Base-by-base conservation (phyloP, 768 basidiomycete genomes). In the Collybiopsis confluens region DNA sequence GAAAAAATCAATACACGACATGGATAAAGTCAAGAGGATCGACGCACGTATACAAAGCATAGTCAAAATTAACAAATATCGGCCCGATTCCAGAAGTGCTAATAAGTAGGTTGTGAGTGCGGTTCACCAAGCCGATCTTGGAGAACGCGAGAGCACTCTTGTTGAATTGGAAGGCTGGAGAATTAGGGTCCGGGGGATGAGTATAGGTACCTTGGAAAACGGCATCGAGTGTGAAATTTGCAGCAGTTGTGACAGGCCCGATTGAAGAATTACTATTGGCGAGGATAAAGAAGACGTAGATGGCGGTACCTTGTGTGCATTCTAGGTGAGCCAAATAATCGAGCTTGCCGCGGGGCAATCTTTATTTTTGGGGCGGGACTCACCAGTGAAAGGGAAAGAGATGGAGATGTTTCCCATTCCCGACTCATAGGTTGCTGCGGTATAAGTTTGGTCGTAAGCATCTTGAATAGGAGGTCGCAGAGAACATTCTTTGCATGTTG, bases 241-340 rank as follows among this genome's bases (percentile, higher is more conserved):
- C 49, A 7, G 28, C 42, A 15, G 61, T 56, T 10, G 30, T 36
- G 16, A 55, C 55, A 8, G 38, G 54, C 7, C 56, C 44, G 9
- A 48, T 54, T 26, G 13, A 18, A 10, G 47, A 45, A 16, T 30
- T 28, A 30, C 48, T 38, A 45, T 63, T 71, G n/a, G 68, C 54
- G 67, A 67, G 42, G 77, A 80, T 51, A 67, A 76, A 65, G 73
- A 73, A 45, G 68, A 72, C 28, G 70, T 65, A n/a, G 47, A 46
- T 18, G 59, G 51, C 37, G 52, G 59, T 37, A 51, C 62, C 30
- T 75, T 35, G 6, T n/a, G 20, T 20, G 13, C n/a, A n/a, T n/a
- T n/a, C n/a, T n/a, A n/a, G n/a, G n/a, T n/a, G n/a, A n/a, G n/a
- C n/a, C n/a, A n/a, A n/a, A n/a, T n/a, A n/a, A n/a, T n/a, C n/a